Evolutionary conservation across 1,139 yeast species (phyloP).

Genomic region (Zygosaccharomyces sapae): DNA sequence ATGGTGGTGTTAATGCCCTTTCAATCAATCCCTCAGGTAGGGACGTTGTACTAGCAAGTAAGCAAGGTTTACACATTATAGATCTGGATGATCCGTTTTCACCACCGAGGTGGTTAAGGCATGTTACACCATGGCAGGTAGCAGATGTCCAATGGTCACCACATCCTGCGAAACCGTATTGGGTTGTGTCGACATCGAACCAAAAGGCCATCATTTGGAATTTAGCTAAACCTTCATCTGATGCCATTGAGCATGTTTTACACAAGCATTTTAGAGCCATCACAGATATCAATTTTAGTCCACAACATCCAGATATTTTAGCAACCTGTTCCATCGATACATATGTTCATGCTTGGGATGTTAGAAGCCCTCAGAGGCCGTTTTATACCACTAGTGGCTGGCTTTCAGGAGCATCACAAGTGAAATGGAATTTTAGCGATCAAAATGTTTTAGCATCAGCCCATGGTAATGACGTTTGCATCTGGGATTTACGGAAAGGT

Average conservation of each 20-base stretch:
- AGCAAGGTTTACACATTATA: slow-evolving; percentile 82
- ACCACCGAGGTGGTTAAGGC: slow-evolving; percentile 91
- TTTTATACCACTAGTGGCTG: slow-evolving; percentile 82
- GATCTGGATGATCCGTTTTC: slow-evolving; percentile 94
- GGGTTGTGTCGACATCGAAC: slow-evolving; percentile 92
- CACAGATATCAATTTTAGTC: slow-evolving; percentile 91
- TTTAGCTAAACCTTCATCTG: slow-evolving; percentile 64
- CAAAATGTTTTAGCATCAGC: slow-evolving; percentile 76
- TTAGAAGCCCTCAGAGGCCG: slow-evolving; percentile 72
- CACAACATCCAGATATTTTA: slow-evolving; percentile 76
- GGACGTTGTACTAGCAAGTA: slow-evolving; percentile 83
- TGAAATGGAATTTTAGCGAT: slow-evolving; percentile 82
- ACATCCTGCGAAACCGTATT: slow-evolving; percentile 70
- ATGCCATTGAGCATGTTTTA: slow-evolving; percentile 79
- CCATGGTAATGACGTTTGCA: slow-evolving; percentile 71
- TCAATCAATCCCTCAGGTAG: slow-evolving; percentile 89
- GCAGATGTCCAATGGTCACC: slow-evolving; percentile 99
- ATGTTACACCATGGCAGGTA: slow-evolving; percentile 94
- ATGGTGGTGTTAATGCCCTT: slow-evolving; percentile 91
- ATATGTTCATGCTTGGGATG: slow-evolving; percentile 83
- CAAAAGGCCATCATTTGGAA: slow-evolving; percentile 96
- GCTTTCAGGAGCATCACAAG: slow-evolving; percentile 93
- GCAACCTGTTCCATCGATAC: slow-evolving; percentile 95
- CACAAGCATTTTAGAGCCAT: slow-evolving; percentile 92
- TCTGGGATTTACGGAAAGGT: slow-evolving; percentile 79